Evolutionary conservation across 164 flowering plant genomes (phyloP).

Genomic region (Vitis labrusca): DNA sequence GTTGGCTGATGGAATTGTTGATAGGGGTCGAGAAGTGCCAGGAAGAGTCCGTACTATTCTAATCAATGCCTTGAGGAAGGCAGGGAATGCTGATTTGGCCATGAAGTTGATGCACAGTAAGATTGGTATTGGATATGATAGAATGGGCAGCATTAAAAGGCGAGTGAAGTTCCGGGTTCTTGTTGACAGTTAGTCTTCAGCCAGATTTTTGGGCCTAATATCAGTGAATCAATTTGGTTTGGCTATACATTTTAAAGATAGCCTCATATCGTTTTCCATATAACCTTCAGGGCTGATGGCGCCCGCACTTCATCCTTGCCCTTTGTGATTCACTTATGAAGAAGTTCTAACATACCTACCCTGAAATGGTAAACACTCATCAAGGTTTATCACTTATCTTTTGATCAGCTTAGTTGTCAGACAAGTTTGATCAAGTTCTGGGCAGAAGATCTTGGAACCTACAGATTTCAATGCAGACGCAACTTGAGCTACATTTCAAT

Average conservation of each 20-base stretch:
- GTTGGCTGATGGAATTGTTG: slow-evolving; percentile 93
- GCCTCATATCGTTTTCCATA: neutral
- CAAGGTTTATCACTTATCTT: neutral
- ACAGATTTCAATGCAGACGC: neutral
- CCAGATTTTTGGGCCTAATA: neutral
- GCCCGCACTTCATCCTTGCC: neutral
- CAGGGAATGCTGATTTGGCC: slow-evolving; percentile 84
- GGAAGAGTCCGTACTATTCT: slow-evolving; percentile 75
- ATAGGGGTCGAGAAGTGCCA: slow-evolving; percentile 90
- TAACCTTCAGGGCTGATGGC: neutral
- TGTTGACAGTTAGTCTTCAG: slow-evolving; percentile 34
- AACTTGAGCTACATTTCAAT: neutral
- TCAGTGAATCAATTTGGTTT: neutral
- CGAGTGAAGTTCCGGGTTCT: slow-evolving; percentile 77
- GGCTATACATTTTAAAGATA: neutral
- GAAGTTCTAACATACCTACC: neutral
- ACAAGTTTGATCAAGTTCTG: neutral
- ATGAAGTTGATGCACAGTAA: slow-evolving; percentile 91
- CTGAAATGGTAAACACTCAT: neutral
- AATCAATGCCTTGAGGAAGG: slow-evolving; percentile 92
- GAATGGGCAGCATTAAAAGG: slow-evolving; percentile 77
- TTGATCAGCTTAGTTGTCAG: neutral
- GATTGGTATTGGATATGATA: slow-evolving; percentile 87
- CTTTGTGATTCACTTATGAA: neutral
- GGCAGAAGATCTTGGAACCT: neutral